Percentiles rank a stretch among this genome's conserved stretches.
phyloP scores from a whole-genome alignment of 2,329 filamentous ascomycete genomes.

The Penicillium crustosum region DNA sequence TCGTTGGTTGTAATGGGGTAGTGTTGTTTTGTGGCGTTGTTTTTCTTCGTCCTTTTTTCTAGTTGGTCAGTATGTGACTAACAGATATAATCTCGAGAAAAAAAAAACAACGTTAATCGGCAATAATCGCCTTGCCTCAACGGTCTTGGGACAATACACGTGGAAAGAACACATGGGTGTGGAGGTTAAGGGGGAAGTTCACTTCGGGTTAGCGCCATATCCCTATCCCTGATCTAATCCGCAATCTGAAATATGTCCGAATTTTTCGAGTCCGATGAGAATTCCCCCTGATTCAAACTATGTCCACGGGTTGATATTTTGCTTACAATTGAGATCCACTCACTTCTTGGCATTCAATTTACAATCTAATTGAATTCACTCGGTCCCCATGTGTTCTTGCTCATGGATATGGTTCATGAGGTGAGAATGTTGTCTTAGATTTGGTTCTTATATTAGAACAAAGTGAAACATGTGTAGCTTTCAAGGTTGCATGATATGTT shows the following conservation, averaged over 20 bases:
- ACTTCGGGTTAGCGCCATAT: constrained; percentile 14
- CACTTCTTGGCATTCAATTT: background rate
- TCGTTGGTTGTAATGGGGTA: background rate
- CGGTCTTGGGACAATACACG: background rate
- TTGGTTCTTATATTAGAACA: background rate
- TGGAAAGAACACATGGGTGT: background rate
- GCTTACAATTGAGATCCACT: constrained; percentile 5
- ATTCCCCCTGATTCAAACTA: constrained; percentile 16
- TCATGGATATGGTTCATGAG: background rate
- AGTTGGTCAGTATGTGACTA: background rate
- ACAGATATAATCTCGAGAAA: too few relatives aligned
- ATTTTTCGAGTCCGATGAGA: background rate
- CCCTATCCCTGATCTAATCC: constrained; percentile 17
- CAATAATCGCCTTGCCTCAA: background rate
- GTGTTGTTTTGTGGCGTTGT: background rate
- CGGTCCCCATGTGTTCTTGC: background rate
- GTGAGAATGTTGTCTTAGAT: background rate
- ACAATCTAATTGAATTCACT: background rate
- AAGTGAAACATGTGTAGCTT: background rate
- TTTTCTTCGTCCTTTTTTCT: too few relatives aligned
- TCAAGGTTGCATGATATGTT: too few relatives aligned
- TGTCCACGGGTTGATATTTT: constrained; percentile 13
- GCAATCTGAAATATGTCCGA: constrained; percentile 25
- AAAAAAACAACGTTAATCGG: background rate
- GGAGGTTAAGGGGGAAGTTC: constrained; percentile 1